Percentiles rank a stretch among this genome's conserved stretches.
Conservation (phyloP, 1,284 basidiomycete species). For the Fomitopsis pinicola region DNA sequence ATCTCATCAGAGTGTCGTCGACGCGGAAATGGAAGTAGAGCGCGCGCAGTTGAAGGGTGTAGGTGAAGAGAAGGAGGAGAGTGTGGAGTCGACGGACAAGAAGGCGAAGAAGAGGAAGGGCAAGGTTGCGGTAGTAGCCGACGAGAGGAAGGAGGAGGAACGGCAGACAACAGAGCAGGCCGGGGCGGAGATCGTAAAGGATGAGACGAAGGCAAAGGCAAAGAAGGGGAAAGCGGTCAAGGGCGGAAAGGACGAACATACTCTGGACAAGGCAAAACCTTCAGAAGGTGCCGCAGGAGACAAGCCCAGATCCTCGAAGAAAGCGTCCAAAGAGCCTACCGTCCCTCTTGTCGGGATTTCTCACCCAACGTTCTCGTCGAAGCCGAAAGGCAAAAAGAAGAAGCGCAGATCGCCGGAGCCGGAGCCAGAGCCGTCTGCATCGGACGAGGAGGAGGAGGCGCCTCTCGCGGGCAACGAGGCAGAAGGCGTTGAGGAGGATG, state of each 20-base stretch:
- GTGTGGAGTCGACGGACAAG: background rate
- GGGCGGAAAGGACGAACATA: background rate
- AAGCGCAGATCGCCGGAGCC: conserved; percentile 3
- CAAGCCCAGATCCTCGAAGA: conserved; percentile 7
- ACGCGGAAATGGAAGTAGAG: background rate
- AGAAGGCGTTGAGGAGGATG: conserved; percentile 31
- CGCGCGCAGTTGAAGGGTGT: background rate
- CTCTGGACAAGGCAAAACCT: background rate
- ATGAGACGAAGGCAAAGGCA: background rate
- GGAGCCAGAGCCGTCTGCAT: conserved; percentile 7
- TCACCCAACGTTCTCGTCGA: background rate
- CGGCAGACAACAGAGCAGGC: background rate
- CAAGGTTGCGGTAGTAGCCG: background rate
- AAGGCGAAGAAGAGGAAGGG: background rate
- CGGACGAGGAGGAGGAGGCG: conserved; percentile 10
- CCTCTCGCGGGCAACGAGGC: conserved; percentile 8
- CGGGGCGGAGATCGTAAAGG: background rate
- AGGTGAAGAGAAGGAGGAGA: background rate
- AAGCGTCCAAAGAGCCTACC: background rate
- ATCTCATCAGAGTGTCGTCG: background rate
- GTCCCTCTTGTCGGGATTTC: background rate
- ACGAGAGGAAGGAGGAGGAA: conserved; percentile 15
- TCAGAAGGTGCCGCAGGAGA: conserved; percentile 10
- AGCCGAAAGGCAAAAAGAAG: conserved; percentile 2
- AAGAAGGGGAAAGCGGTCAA: background rate